Percentiles rank a stretch among this genome's conserved stretches.
phyloP scores from a whole-genome alignment of 163 green algal species.

The Botryococcus braunii region DNA sequence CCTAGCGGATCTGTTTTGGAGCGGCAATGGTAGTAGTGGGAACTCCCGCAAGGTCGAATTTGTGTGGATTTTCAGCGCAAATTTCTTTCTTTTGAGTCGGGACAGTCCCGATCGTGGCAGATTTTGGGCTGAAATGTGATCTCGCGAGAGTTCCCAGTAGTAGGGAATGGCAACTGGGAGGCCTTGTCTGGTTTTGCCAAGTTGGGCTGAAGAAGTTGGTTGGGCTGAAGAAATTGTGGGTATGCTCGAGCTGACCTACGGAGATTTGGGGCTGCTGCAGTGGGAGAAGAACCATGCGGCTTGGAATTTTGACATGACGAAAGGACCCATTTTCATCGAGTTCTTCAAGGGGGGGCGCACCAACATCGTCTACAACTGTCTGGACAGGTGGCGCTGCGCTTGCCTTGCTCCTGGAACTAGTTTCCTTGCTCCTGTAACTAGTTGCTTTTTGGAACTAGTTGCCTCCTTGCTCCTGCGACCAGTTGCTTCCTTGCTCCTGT shows the following conservation, averaged over 20 bases:
- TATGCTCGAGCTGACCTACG: neutral
- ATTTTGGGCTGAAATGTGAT: neutral
- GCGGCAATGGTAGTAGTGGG: no score
- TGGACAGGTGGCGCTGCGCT: constrained; percentile 61
- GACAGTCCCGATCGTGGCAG: neutral
- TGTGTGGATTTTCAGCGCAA: no score
- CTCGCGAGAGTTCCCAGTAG: neutral
- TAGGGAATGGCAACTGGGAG: neutral
- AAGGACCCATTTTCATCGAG: constrained; percentile 47
- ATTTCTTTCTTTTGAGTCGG: neutral
- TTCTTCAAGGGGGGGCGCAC: constrained; percentile 83
- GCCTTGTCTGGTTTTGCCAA: constrained; percentile 12
- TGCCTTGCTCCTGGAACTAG: no score
- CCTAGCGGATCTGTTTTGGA: no score
- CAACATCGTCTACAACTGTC: constrained; percentile 89
- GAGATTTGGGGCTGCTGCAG: constrained; percentile 19
- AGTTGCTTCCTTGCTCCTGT: no score
- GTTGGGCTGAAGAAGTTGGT: neutral
- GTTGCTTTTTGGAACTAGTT: no score
- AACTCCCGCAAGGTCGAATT: no score
- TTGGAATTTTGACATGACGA: constrained; percentile 84
- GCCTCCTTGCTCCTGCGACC: no score
- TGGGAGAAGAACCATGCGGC: constrained; percentile 47
- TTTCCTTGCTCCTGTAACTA: no score
- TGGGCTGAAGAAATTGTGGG: neutral